Conservation (phyloP, 768 basidiomycete species). For the Dioszegia aurantiaca region DNA sequence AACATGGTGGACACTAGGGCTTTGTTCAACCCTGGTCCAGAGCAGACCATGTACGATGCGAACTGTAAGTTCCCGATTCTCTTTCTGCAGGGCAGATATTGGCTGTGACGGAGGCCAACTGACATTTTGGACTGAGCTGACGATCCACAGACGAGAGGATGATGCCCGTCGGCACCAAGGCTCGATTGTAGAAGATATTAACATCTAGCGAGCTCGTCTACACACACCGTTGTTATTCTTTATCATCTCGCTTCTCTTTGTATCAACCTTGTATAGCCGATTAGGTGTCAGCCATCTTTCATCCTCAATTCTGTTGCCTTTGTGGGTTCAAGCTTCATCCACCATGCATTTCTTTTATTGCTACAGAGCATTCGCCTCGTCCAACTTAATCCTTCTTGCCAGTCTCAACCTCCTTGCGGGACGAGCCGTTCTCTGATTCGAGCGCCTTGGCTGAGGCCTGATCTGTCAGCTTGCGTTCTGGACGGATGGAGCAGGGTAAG, state of each 20-base stretch:
- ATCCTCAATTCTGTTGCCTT: too few species aligned
- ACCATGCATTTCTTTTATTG: background rate
- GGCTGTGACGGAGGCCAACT: too few species aligned
- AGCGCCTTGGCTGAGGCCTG: constrained; percentile 25
- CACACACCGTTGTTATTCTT: background rate
- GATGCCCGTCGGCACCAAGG: constrained; percentile 25
- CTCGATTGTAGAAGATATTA: constrained; percentile 22
- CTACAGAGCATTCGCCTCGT: background rate
- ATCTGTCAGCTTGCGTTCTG: constrained; percentile 6
- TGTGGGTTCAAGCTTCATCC: too few species aligned
- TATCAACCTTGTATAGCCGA: background rate
- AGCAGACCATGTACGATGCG: constrained; percentile 68
- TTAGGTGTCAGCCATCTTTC: too few species aligned
- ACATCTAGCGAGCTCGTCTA: too few species aligned
- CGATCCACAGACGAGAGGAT: constrained; percentile 27
- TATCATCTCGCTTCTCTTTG: background rate
- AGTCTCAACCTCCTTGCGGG: constrained; percentile 31
- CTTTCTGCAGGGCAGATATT: too few species aligned
- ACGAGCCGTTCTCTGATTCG: constrained; percentile 19
- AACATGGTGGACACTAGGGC: constrained; percentile 85
- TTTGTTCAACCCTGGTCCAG: constrained; percentile 60
- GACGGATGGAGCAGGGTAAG: too few species aligned
- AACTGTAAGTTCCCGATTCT: constrained; percentile 67
- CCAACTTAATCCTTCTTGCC: background rate
- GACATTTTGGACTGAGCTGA: background rate